These are phyloP conservation scores for Talinum fruticosum DNA, from an alignment of 148 eudicot genomes.

Conservation along the genomic window DNA sequence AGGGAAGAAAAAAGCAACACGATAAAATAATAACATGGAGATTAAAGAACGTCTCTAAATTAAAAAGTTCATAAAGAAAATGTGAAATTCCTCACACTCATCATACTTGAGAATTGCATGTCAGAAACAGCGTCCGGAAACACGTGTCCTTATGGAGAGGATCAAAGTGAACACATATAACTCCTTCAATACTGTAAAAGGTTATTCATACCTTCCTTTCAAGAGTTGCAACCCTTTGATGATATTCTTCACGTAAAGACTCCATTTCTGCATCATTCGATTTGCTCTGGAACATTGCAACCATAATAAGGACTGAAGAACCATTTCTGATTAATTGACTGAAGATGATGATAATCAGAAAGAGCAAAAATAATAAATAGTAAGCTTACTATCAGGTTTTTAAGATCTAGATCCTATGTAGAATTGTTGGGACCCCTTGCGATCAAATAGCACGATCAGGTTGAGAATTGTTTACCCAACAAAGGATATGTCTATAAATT, in stretches of 20 bases:
- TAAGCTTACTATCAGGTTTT: too few relatives aligned
- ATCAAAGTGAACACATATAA: background rate
- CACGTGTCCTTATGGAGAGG: background rate
- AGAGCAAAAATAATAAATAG: too few relatives aligned
- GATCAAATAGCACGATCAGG: background rate
- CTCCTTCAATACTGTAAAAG: background rate
- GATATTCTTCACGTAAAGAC: constrained; percentile 91
- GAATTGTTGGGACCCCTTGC: background rate
- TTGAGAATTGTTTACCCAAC: too few relatives aligned
- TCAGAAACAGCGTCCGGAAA: background rate
- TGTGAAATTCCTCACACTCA: background rate
- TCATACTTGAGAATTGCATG: background rate
- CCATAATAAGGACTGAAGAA: background rate
- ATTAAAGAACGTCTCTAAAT: background rate
- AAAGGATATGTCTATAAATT: too few relatives aligned
- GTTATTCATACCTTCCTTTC: constrained; percentile 74
- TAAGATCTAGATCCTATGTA: background rate
- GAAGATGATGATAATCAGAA: too few relatives aligned
- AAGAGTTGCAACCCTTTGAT: constrained; percentile 84
- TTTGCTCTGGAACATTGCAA: constrained; percentile 54
- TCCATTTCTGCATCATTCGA: constrained; percentile 90
- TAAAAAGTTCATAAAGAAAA: background rate
- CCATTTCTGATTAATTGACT: too few relatives aligned
- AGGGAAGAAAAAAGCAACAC: background rate
- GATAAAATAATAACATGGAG: background rate